Conservation (phyloP, 140 eudicot genomes). For the Erigeron philadelphicus region DNA sequence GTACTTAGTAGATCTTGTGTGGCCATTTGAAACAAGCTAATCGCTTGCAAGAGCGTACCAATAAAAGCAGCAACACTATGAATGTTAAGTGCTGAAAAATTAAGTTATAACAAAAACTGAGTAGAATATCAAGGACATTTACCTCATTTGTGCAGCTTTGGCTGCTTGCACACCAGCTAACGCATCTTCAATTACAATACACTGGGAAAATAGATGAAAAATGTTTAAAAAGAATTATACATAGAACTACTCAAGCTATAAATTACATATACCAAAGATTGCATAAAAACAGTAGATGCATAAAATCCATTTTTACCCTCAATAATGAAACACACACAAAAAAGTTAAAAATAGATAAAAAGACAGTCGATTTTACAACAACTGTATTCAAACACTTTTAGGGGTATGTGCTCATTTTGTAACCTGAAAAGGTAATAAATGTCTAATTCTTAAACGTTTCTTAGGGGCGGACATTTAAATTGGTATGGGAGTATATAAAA, state of each 20-base stretch:
- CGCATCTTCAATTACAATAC: slow-evolving; percentile 97
- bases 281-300: background rate
- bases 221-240: background rate
- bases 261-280: slow-evolving; percentile 1
- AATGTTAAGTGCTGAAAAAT: slow-evolving; percentile 9
- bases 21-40: background rate
- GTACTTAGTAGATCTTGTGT: background rate
- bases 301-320: background rate
- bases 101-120: slow-evolving; percentile 5
- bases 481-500: too few relatives aligned
- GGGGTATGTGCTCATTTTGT: too few relatives aligned
- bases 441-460: too few relatives aligned
- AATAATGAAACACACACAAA: too few relatives aligned
- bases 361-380: too few relatives aligned
- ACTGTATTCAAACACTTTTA: too few relatives aligned
- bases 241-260: background rate
- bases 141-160: slow-evolving; percentile 90
- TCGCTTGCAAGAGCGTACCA: slow-evolving; percentile 9
- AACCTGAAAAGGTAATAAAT: too few relatives aligned
- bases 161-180: slow-evolving; percentile 99
- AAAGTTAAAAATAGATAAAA: too few relatives aligned
- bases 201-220: slow-evolving; percentile 41
- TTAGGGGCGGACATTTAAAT: too few relatives aligned
- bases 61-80: background rate
- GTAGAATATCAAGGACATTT: slow-evolving; percentile 8